phyloP scores from a whole-genome alignment of 2,329 filamentous ascomycete species.

The Calycina herbarum region DNA sequence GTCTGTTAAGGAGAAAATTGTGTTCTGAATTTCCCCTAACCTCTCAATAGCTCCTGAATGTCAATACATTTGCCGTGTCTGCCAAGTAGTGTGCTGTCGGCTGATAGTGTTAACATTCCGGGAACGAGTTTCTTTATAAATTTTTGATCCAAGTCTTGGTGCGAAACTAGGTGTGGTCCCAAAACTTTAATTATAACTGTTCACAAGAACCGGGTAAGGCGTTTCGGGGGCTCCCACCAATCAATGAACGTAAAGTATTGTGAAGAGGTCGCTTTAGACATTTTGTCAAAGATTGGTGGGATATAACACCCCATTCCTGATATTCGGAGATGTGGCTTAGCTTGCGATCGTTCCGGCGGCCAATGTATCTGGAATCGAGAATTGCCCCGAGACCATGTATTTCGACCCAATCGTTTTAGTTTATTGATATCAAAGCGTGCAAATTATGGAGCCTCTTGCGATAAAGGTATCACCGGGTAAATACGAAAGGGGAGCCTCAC shows the following conservation, averaged over 20 bases:
- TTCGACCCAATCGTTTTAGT: not conserved
- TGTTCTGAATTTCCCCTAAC: no score
- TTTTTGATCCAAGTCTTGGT: no score
- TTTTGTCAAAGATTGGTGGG: not conserved
- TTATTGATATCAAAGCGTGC: not conserved
- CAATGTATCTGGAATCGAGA: not conserved
- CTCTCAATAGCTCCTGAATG: no score
- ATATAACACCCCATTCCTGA: not conserved
- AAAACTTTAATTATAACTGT: no score
- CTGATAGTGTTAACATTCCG: no score
- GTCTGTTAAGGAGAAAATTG: no score
- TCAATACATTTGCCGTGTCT: no score
- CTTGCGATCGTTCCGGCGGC: not conserved
- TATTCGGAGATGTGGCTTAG: not conserved
- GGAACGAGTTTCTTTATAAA: no score
- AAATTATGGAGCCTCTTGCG: not conserved
- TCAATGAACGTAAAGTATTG: not conserved
- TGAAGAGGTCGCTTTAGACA: not conserved
- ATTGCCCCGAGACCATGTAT: not conserved
- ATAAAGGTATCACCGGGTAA: not conserved
- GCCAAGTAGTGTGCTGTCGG: no score
- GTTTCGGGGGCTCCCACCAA: not conserved
- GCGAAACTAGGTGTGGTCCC: no score
- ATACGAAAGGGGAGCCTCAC: not conserved
- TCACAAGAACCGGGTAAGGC: no score